Evolutionary conservation across 2,329 filamentous ascomycete species (phyloP), one percentile per base, ranked within the genome.

Genomic region (Cercospora sp.): DNA sequence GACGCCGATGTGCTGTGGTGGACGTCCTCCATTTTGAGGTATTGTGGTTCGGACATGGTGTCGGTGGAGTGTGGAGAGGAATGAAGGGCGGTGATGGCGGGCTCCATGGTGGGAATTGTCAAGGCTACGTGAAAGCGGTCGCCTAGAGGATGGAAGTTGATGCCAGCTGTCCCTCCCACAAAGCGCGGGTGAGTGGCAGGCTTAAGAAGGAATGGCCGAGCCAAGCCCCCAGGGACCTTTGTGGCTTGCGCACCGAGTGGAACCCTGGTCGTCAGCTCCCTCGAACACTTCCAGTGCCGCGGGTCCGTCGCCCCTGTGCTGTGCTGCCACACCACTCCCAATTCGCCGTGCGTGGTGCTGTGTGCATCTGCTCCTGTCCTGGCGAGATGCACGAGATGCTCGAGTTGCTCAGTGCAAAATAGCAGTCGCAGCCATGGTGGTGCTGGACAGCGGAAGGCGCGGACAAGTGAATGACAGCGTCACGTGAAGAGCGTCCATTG

Each of bases 1-100:
- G 72, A 70, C 7, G 70, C 63, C 26, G 70, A 70, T 36, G 68
- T 33, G 42, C 26, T 42, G 61, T 64, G 67, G 62, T 73, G 69
- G 18, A 74, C 60, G 64, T 75, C 73, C 62, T 74, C 73, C 72
- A 75, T 72, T 51, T 73, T 73, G 51, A 74, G 68, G 53, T 67
- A 72, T 36, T 59, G 66, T 55, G 63, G 58, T 42, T 66, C 63
- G 45, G 65, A 59, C 51, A 71, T 67, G 45, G 42, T 66, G 67
- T 67, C 60, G 63, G 53, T 30, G 53, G 13, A 3, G 53, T 51
- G 13, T 26, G 60, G 10, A 10, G 60, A 20, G 1, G 60, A 63
- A 30, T 30, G 30, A n/a, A 26, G 16, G 28, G 60, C 23, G 45
- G 16, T 33, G 9, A 18, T 31, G 23, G 45, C 18, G 42, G 31